A percentile compares a stretch with the other conserved stretches of the same genome.
phyloP scores from a whole-genome alignment of 768 basidiomycete genomes.

The Butyriboletus loyo region DNA sequence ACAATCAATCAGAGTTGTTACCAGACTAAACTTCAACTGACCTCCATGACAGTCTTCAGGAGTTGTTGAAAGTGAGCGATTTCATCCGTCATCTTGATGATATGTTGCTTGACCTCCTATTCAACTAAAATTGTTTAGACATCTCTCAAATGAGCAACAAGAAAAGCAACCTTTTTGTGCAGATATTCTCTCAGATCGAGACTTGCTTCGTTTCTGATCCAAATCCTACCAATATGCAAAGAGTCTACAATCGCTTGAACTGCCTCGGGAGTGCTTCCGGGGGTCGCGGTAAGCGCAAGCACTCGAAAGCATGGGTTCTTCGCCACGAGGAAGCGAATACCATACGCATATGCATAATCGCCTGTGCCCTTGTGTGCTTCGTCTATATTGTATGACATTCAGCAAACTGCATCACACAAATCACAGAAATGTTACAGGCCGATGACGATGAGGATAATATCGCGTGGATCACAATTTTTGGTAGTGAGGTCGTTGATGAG shows the following conservation, averaged over 20 bases:
- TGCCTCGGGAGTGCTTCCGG: slow-evolving; percentile 80
- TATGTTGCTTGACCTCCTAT: slow-evolving; percentile 73
- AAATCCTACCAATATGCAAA: slow-evolving; percentile 91
- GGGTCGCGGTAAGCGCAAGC: slow-evolving; percentile 93
- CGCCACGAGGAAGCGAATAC: slow-evolving; percentile 86
- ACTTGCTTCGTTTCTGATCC: slow-evolving; percentile 89
- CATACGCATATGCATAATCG: slow-evolving; percentile 88
- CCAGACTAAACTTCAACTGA: slow-evolving; percentile 31
- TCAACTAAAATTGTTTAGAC: not conserved
- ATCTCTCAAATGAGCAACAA: not conserved
- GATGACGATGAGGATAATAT: slow-evolving; percentile 85
- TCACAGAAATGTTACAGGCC: slow-evolving; percentile 44
- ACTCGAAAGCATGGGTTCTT: slow-evolving; percentile 93
- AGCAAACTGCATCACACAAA: not conserved
- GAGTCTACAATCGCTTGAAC: slow-evolving; percentile 90
- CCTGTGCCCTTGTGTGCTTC: slow-evolving; percentile 96
- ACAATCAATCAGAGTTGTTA: slow-evolving; percentile 5
- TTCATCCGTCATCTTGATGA: slow-evolving; percentile 69
- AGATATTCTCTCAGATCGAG: slow-evolving; percentile 84
- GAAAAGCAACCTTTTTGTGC: slow-evolving; percentile 70
- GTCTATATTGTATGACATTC: slow-evolving; percentile 45
- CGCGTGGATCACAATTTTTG: slow-evolving; percentile 69
- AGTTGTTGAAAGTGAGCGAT: slow-evolving; percentile 64
- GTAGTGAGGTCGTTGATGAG: slow-evolving; percentile 79
- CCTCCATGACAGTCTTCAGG: slow-evolving; percentile 72